Evolutionary conservation across 2,329 filamentous ascomycete species (phyloP), one percentile per base, ranked within the genome.

Genomic region (Fusarium longipes): DNA sequence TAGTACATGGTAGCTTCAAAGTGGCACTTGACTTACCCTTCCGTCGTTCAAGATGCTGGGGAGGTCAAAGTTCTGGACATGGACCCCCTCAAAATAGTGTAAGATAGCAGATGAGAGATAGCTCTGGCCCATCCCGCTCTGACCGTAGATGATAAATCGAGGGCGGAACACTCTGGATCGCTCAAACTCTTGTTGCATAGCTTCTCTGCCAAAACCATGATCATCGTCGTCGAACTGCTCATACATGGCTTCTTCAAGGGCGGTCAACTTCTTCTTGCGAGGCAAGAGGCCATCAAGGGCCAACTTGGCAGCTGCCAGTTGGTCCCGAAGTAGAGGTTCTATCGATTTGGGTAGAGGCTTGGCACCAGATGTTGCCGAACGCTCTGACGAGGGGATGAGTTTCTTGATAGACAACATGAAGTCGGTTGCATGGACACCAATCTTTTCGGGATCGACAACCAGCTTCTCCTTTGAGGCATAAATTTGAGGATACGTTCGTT

Each of bases 361-460:
- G 51, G 95, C 94, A 14, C 91, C 92, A 14, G 94, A 95, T 5
- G 93, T 91, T 1, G 93, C 90, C 44, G 95, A 95, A 65, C 96
- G 86, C 77, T 98, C 93, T 1, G 96, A 98, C 1, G 96, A 98
- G 8, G 96, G 96, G 12, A 97, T 87, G 80, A 99, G 93, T 79
- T 97, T 97, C 82, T 97, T 97, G 75, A 97, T 90, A 1, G 95
- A 97, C 15, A 97, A 86, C 91, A 97, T 97, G 73, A 99, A 99
- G 78, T 99, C 96, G 56, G 96, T 96, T 6, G 96, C 93, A 40
- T 92, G 90, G 35, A 99, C 89, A 58, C 89, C 89, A 74, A 99
- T 97, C 72, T 89, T 92, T 63, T 87, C 86, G 0, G 94, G 90
- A 71, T 97, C 90, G 57, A 99, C 96, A 40, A 96, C 81, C 30